Conservation (phyloP, 2,329 filamentous ascomycete genomes). For the Hysterium pulicare region DNA sequence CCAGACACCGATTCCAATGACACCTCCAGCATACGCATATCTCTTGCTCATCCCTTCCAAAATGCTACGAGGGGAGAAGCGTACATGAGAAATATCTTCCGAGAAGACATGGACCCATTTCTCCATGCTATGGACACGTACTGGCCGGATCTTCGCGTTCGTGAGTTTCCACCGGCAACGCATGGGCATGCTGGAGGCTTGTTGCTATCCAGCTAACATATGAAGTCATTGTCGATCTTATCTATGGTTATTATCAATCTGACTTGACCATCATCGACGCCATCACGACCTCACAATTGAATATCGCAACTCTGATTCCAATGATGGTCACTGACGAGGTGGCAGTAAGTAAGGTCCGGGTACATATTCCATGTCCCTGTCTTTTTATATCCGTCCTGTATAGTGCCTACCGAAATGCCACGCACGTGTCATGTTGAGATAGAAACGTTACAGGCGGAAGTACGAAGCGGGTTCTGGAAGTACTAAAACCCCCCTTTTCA, state of each 20-base stretch:
- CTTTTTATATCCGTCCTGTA: no score
- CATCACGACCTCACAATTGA: constrained; percentile 2
- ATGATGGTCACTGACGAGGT: constrained; percentile 2
- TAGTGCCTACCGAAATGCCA: no score
- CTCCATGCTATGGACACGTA: constrained; percentile 1
- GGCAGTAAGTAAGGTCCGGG: no score
- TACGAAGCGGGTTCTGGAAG: no score
- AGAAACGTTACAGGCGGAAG: no score
- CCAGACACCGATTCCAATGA: constrained; percentile 1
- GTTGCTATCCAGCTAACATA: no score
- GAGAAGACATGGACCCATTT: constrained; percentile 2
- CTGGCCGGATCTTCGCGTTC: background rate
- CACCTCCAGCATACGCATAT: background rate
- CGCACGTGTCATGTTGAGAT: no score
- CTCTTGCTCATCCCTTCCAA: background rate
- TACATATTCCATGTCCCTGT: no score
- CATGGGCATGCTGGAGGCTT: no score
- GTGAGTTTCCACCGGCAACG: no score
- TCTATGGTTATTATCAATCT: constrained; percentile 3
- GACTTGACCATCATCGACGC: constrained; percentile 2
- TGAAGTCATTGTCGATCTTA: background rate
- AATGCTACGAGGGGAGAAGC: background rate
- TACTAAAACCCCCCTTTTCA: no score
- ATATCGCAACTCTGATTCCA: constrained; percentile 1
- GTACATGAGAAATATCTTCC: constrained; percentile 5